phyloP scores from a whole-genome alignment of 164 flowering plant genomes.

The Chloranthus sessilifolius region DNA sequence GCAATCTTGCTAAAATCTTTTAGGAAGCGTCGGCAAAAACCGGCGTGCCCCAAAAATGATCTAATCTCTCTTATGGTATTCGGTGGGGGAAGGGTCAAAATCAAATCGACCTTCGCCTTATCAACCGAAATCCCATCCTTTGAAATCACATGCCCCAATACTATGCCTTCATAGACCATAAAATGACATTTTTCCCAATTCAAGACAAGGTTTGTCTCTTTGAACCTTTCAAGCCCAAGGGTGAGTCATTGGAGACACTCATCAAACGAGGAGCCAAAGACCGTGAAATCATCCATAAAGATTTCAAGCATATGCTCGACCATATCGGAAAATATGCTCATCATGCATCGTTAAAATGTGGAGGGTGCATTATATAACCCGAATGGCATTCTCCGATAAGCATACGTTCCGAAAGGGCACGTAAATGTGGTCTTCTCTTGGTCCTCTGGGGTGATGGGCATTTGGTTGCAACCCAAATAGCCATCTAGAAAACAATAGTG shows the following conservation, averaged over 20 bases:
- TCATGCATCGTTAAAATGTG: neutral
- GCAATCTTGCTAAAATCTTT: too few relatives aligned
- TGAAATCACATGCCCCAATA: neutral
- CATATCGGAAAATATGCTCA: neutral
- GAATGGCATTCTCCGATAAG: too few relatives aligned
- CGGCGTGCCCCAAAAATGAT: too few relatives aligned
- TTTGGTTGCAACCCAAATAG: slow-evolving; percentile 6
- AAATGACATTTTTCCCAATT: too few relatives aligned
- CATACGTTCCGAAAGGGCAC: too few relatives aligned
- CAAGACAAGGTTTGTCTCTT: neutral
- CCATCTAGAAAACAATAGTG: too few relatives aligned
- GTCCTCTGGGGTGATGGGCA: neutral
- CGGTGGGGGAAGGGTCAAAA: neutral
- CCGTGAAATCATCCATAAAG: slow-evolving; percentile 2
- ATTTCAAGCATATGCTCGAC: neutral
- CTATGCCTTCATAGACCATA: too few relatives aligned
- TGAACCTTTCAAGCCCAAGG: neutral
- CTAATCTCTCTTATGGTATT: neutral
- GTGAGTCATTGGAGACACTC: neutral
- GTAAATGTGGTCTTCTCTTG: too few relatives aligned
- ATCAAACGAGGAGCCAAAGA: neutral
- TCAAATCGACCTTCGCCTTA: neutral
- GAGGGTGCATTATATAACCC: too few relatives aligned
- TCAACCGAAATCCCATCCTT: neutral
- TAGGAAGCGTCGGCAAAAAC: too few relatives aligned